Percentiles rank a stretch among this genome's conserved stretches.
Evolutionary conservation across 352 stramenopile genomes (phyloP).

Genomic region (Phytophthora litchii): DNA sequence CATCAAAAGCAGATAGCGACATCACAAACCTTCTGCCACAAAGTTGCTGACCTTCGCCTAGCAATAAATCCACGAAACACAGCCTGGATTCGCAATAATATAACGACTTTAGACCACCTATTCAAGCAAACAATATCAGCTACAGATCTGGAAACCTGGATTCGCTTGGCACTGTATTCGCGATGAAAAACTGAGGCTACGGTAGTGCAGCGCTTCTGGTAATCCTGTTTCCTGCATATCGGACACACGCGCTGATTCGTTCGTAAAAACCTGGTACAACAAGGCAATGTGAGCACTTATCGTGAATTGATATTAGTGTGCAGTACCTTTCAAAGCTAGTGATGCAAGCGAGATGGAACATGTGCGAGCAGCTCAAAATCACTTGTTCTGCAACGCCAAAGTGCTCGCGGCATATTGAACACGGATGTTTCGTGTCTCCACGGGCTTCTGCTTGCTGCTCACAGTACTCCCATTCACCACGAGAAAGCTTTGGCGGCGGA

Average conservation of each 20-base stretch:
- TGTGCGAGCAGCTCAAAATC: constrained; percentile 88
- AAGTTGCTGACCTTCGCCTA: constrained; percentile 19
- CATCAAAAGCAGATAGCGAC: background rate
- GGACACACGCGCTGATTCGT: constrained; percentile 82
- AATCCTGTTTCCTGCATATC: constrained; percentile 84
- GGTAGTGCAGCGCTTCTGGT: constrained; percentile 71
- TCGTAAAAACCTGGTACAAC: constrained; percentile 61
- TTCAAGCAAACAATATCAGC: background rate
- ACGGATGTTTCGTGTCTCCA: constrained; percentile 68
- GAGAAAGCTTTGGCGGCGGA: constrained; percentile 65
- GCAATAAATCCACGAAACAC: constrained; percentile 42
- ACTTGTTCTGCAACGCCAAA: constrained; percentile 81
- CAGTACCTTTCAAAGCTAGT: constrained; percentile 77
- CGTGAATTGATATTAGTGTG: background rate
- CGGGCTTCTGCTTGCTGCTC: constrained; percentile 69
- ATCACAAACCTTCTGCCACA: constrained; percentile 43
- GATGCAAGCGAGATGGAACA: constrained; percentile 85
- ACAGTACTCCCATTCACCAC: constrained; percentile 73
- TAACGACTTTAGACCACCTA: too few relatives aligned
- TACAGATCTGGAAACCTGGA: constrained; percentile 51
- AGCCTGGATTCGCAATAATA: constrained; percentile 19
- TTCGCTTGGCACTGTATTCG: constrained; percentile 51
- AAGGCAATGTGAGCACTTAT: background rate
- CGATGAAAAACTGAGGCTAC: constrained; percentile 57
- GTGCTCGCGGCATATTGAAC: constrained; percentile 80